Evolutionary conservation across 495 filamentous ascomycete species (phyloP), one percentile per base, ranked within the genome.

Genomic region (Penicillium paxilli): DNA sequence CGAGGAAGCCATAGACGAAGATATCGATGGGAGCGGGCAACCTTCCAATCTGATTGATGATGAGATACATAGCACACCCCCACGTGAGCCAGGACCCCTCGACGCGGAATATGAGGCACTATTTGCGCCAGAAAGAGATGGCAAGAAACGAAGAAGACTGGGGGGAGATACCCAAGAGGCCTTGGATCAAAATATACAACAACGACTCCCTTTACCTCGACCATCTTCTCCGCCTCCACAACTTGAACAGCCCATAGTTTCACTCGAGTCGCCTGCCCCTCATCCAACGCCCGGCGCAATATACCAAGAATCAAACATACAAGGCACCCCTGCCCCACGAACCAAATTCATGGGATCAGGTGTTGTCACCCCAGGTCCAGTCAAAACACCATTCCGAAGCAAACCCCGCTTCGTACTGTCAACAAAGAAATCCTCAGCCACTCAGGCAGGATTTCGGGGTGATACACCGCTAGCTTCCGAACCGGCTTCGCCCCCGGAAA

Each of bases 101-200:
- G 66, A 68, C 28, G 47, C 47, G n/a, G 65, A 65, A 19, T 62
- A 66, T 40, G 68, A 74, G 21, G 64, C 60, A 7, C 55, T 71
- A 4, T 73, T 77, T 49, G 57, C 58, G 11, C 46, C 68, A 0
- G 47, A 44, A 17, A 50, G 52, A 37, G 51, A 62, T n/a, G 52
- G 59, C 6, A 47, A 61, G 16, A 76, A 76, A 58, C 57, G 70
- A 40, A 63, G 69, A 5, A 67, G 69, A 6, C 47, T 65, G 2
- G n/a, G n/a, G n/a, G n/a, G 51, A 48, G 8, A 17, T 33, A 20
- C 35, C 26, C 23, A 37, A 19, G 11, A 9, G 40, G 5, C 25
- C 42, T 21, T 45, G 8, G 30, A 46, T 16, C 55, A 38, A 22
- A 37, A 44, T 44, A 8, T 35, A 12, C 30, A 42, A 9, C 32